Percentiles rank a stretch among this genome's conserved stretches.
phyloP scores from a whole-genome alignment of 345 rosid genomes.

The Sonneratia caseolaris region DNA sequence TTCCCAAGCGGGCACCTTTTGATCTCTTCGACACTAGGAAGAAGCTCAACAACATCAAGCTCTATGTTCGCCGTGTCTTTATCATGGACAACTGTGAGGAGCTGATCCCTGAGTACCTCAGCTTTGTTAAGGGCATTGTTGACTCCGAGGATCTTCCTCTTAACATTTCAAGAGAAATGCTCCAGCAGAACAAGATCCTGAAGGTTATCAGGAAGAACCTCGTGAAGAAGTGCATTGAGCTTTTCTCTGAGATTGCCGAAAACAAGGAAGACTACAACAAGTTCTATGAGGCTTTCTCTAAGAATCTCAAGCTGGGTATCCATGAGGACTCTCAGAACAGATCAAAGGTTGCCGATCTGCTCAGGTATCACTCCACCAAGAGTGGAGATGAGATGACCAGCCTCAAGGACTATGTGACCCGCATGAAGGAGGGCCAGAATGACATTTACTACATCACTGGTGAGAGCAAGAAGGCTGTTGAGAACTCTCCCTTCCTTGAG shows the following conservation, averaged over 20 bases:
- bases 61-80: constrained; percentile 82
- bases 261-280: constrained; percentile 92
- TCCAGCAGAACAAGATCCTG: constrained; percentile 88
- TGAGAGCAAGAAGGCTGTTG: constrained; percentile 89
- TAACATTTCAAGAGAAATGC: constrained; percentile 72
- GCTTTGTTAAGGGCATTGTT: constrained; percentile 87
- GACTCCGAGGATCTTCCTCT: constrained; percentile 91
- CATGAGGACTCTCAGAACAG: constrained; percentile 81
- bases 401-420: constrained; percentile 82
- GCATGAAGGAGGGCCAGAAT: constrained; percentile 85
- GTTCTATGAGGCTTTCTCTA: constrained; percentile 83
- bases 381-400: constrained; percentile 87
- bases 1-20: constrained; percentile 89
- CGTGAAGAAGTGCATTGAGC: constrained; percentile 86
- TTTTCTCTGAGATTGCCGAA: constrained; percentile 87
- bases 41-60: constrained; percentile 91
- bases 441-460: constrained; percentile 86
- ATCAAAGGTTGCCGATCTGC: constrained; percentile 68
- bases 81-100: constrained; percentile 97
- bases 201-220: constrained; percentile 87
- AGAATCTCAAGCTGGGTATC: constrained; percentile 82
- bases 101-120: constrained; percentile 69
- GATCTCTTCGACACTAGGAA: constrained; percentile 88
- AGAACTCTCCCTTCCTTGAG: constrained; percentile 95
- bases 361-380: constrained; percentile 84